These are phyloP conservation scores for Colletotrichum orchidophilum DNA, from an alignment of 2,329 filamentous ascomycete species.

Conservation along the genomic window DNA sequence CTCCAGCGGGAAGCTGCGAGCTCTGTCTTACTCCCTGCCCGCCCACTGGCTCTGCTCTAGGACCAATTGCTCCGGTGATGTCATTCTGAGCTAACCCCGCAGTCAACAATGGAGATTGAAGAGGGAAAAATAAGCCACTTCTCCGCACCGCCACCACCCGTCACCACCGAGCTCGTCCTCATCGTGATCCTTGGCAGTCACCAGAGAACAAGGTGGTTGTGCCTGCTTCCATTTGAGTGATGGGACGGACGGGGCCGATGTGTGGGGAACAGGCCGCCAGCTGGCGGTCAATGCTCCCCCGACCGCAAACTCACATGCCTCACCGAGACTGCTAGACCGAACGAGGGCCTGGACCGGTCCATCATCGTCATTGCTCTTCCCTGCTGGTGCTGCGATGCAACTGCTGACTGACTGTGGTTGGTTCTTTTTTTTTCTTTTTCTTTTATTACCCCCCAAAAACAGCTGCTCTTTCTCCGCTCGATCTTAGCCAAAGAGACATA, in stretches of 20 bases:
- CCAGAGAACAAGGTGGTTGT: neutral
- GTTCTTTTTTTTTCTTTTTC: neutral
- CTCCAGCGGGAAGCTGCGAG: constrained; percentile 3
- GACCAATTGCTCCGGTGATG: constrained; percentile 37
- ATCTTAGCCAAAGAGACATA: too few relatives aligned
- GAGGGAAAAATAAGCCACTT: constrained; percentile 2
- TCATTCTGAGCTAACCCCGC: constrained; percentile 31
- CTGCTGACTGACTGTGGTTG: too few relatives aligned
- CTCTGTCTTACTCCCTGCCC: neutral
- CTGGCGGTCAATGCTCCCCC: constrained; percentile 7
- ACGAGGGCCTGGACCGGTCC: constrained; percentile 18
- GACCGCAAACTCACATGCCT: constrained; percentile 7
- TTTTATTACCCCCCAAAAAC: too few relatives aligned
- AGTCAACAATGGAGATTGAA: neutral
- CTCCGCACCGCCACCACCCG: constrained; percentile 22
- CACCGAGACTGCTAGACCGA: constrained; percentile 2
- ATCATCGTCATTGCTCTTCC: constrained; percentile 16
- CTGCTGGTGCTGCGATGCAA: neutral
- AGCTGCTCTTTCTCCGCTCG: neutral
- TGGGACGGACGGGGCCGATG: constrained; percentile 12
- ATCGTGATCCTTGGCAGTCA: constrained; percentile 8
- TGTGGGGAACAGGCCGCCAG: constrained; percentile 19
- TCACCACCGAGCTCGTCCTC: neutral
- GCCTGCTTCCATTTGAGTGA: neutral
- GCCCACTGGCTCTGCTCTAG: constrained; percentile 2